Base-by-base conservation (phyloP, 2,329 filamentous ascomycete genomes). In the Calonectria fujianensis region DNA sequence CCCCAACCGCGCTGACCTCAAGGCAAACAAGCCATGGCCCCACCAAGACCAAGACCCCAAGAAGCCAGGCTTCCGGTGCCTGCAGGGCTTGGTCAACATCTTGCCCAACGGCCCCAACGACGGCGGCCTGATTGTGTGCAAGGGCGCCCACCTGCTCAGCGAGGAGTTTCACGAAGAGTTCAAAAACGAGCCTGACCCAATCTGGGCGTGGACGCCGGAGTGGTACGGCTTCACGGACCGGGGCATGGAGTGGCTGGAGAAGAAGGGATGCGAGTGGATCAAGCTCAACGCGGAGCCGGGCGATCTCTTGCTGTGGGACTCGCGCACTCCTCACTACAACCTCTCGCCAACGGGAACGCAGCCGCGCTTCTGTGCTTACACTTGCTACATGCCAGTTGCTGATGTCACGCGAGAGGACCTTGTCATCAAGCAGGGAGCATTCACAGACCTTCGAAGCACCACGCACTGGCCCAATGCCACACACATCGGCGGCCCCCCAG, bases 81-180 rank as follows among this genome's bases (percentile, higher is more conserved):
- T 88, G 11, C 88, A 90, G 77, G 88, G 88, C 7, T 81, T 90
- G 0, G 86, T 89, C 4, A 89, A 90, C 75, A 65, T 84, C 0
- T 76, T 76, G n/a, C 82, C 80, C 29, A 81, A 78, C 45, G 82
- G 82, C 5, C 78, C 79, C 35, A 76, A 82, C 5, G 82, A 84
- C 52, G 82, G 82, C 11, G 82, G 82, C 2, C 73, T 84, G 11
- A 80, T 82, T 14, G 83, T 85, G 3, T 84, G 45, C 68, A 70
- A 74, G 51, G 72, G 72, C 8, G 63, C 51, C 4, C 57, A 70
- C 52, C 39, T 32, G 5, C 63, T 71, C 3, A 82, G 79, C 51
- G 80, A 82, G 35, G 66, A 83, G 66, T 85, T 84, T 76, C 83
- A 84, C 79, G 59, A 81, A 31, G 81, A 80, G n/a, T 61, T 71